A percentile compares a stretch with the other conserved stretches of the same genome.
These are phyloP conservation scores for Penicillium brasilianum DNA, from an alignment of 2,329 filamentous ascomycete species.

Conservation along the genomic window DNA sequence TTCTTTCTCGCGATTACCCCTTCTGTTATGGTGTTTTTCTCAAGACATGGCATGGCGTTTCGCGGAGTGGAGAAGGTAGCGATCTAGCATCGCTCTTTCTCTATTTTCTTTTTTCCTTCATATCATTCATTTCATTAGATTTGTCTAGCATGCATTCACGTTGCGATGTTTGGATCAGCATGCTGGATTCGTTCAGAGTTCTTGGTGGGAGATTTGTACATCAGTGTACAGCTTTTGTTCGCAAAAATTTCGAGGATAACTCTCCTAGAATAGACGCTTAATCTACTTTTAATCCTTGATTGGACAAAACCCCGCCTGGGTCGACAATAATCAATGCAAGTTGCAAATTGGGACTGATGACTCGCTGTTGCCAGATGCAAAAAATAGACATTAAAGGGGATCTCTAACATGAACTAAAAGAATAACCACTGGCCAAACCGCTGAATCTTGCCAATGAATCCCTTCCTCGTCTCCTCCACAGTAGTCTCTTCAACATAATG, in stretches of 20 bases:
- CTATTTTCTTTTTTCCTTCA: slow-evolving; percentile 4
- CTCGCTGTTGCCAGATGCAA: not conserved
- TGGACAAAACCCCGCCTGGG: too few species aligned
- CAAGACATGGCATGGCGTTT: slow-evolving; percentile 32
- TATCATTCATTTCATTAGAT: not conserved
- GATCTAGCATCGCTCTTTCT: slow-evolving; percentile 16
- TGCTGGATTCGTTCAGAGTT: not conserved
- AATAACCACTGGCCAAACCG: slow-evolving; percentile 48
- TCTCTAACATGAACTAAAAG: slow-evolving; percentile 30
- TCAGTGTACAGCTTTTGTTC: slow-evolving; percentile 5
- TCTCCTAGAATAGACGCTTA: not conserved
- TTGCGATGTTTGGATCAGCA: not conserved
- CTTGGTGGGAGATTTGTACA: slow-evolving; percentile 5
- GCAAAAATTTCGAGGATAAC: slow-evolving; percentile 1
- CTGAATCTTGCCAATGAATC: slow-evolving; percentile 32
- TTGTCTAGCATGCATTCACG: slow-evolving; percentile 1
- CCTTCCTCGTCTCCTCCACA: slow-evolving; percentile 15
- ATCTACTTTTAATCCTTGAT: not conserved
- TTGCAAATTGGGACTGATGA: not conserved
- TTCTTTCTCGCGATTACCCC: slow-evolving; percentile 31
- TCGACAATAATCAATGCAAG: not conserved
- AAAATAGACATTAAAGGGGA: slow-evolving; percentile 9
- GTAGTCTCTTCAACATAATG: slow-evolving; percentile 36
- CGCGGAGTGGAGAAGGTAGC: slow-evolving; percentile 21
- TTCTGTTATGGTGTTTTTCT: slow-evolving; percentile 25